Evolutionary conservation across 371 early-diverging fungal species (phyloP), one percentile per base, ranked within the genome.

Genomic region (Phascolomyces articulosus): DNA sequence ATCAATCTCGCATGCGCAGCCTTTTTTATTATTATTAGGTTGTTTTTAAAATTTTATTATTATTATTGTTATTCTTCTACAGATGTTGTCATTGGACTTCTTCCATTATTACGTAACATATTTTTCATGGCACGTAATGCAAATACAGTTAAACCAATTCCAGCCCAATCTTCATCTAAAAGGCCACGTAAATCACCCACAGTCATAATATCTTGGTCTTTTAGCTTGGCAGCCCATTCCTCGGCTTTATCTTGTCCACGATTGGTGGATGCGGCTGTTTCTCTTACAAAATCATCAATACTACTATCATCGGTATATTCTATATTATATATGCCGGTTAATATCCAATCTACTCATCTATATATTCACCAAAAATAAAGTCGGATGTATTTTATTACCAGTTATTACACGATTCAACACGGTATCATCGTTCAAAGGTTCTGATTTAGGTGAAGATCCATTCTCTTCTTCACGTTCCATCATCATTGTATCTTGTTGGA

Each of bases 101-200:
- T 26, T 26, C 27, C 29, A 26, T 28, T 55, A 29, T 28, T 29
- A 27, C 54, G 54, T 9, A 92, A 73, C 72, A 89, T 87, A 67
- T 93, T 93, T 75, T 93, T 93, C 62, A 95, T 77, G 0, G 94
- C 92, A 62, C 97, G 86, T 38, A 86, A 75, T 0, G 95, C 93
- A 85, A 95, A 96, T 7, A 96, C 95, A 2, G 96, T 95, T 65
- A 96, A 77, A 9, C 90, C 91, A 51, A 89, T 80, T 6, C 85
- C 86, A 24, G 82, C 80, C 94, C 94, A 93, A 70, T 93, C 94
- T 53, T 90, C 90, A 48, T 92, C 92, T 51, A 87, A 87, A 41
- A 93, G 73, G 62, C 90, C 91, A 11, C 90, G 83, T 38, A 93
- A 74, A 70, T 93, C 93, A n/a, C 92, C 94, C 7, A 93, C 91